These are phyloP conservation scores for Saccharomyces hybrid DNA, from an alignment of 1,139 yeast genomes.

Conservation along the genomic window DNA sequence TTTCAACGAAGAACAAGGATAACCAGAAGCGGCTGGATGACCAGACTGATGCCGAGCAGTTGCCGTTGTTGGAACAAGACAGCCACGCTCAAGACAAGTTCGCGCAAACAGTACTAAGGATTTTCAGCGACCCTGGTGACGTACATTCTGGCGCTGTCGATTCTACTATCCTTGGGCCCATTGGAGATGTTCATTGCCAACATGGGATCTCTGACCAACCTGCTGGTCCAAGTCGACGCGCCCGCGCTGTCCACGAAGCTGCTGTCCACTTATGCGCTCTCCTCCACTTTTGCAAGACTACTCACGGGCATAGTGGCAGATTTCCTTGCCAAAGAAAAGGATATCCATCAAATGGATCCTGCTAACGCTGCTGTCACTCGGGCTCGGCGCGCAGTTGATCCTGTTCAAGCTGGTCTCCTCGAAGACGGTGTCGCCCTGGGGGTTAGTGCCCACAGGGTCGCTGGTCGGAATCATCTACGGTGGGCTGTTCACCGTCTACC, in stretches of 20 bases:
- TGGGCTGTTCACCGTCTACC: constrained; percentile 74
- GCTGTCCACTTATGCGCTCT: constrained; percentile 43
- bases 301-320: constrained; percentile 64
- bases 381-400: constrained; percentile 39
- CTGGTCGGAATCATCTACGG: constrained; percentile 74
- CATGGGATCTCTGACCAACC: constrained; percentile 54
- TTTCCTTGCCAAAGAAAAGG: constrained; percentile 35
- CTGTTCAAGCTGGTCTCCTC: constrained; percentile 16
- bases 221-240: constrained; percentile 14
- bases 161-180: constrained; percentile 73
- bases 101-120: constrained; percentile 24
- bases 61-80: constrained; percentile 8
- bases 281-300: constrained; percentile 59
- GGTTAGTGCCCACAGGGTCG: constrained; percentile 39
- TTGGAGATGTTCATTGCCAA: constrained; percentile 82
- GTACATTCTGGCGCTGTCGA: constrained; percentile 54
- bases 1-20: constrained; percentile 28
- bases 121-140: constrained; percentile 59
- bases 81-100: constrained; percentile 5
- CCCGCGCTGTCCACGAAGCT: constrained; percentile 41
- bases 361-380: constrained; percentile 36
- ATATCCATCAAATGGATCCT: constrained; percentile 41
- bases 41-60: constrained; percentile 9
- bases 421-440: constrained; percentile 2
- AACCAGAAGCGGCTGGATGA: constrained; percentile 32